Evolutionary conservation across 2,329 filamentous ascomycete genomes (phyloP), one percentile per base, ranked within the genome.

Genomic region (Ophiognomonia clavigignenti-juglandacearum): DNA sequence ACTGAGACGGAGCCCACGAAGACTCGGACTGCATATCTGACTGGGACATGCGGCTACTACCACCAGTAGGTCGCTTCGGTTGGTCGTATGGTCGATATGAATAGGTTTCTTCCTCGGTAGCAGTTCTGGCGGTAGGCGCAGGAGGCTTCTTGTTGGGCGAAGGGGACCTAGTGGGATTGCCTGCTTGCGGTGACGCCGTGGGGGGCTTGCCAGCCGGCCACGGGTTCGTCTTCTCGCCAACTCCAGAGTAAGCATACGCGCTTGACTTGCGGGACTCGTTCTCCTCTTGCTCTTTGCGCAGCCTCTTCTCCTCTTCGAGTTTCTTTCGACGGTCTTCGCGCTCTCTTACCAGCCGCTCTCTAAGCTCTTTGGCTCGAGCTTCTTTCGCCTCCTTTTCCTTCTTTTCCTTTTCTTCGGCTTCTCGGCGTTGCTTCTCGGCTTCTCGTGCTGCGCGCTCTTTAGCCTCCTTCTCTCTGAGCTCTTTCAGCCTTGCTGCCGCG

Each of bases 1-100:
- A 90, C 50, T 88, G 82, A 9, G 89, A 95, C 1, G 87, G 79
- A 2, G 89, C 86, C 66, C 92, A 96, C 1, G 89, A 95, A 13
- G 86, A 86, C 59, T 95, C 89, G 14, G 90, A 95, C n/a, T n/a
- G n/a, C 58, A 85, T 72, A 0, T 86, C 86, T 23, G 85, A 83
- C 16, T 78, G 73, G n/a, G 85, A 85, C 48, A 78, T 79, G 52
- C 77, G 80, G 53, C 80, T 77, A 23, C 43, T 36, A 16, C 80
- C 77, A 23, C 43, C 43, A 16, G 64, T 62, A 8, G 75, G 73
- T 44, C 72, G 73, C 58, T 77, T 82, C 2, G 83, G 77, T 55
- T 80, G 77, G 61, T 92, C 86, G 63, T 91, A 91, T 1, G 88
- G 86, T 41, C 86, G 82, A 65, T 81, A 91, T 2, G 86, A 90